Evolutionary conservation across 2,329 filamentous ascomycete genomes (phyloP), one percentile per base, ranked within the genome.

Genomic region (Teratosphaeria pseudoeucalypti): DNA sequence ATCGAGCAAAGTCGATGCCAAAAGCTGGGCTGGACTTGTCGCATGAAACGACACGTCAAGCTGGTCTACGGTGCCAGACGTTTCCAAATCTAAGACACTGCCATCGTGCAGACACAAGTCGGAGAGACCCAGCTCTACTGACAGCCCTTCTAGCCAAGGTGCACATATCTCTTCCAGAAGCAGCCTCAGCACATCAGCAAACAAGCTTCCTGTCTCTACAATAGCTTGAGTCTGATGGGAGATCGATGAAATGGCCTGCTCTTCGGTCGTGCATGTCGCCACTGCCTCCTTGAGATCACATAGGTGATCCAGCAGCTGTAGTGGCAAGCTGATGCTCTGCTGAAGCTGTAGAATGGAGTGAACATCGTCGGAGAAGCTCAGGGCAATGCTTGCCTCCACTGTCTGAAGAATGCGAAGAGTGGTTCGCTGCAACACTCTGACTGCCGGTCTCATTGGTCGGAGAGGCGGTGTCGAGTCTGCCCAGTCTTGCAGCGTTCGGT

Each of bases 1-100:
- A 14, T 19, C 39, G n/a, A 58, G 77, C 71, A 0, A 85, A 81
- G 53, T 95, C 79, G 65, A 94, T 79, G 77, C 0, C 89, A 54
- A 9, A 53, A 2, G 9, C 32, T 43, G n/a, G 27, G 14, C 19
- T 6, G 34, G 34, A 5, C 11, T 16, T 43, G 9, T 29, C 12
- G 3, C 12, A 14, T 19, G 56, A 29, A 27, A 47, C 23, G 19
- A 34, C 49, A 34, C 29, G 9, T 37, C 16, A 37, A 34, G 26
- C 53, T 54, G 10, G 23, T 54, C 29, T 27, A 6, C 29, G 32
- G 14, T 32, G 12, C 32, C 14, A 23, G 16, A 23, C 12, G 2
- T 9, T 34, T 16, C 19, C 2, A 54, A 19, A n/a, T 6, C 47
- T 11, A 39, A 2, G 14, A 54, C 1, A 26, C 26, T 11, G 53